A percentile compares a stretch with the other conserved stretches of the same genome.
These are phyloP conservation scores for Magnaporthales sp. DNA, from an alignment of 2,329 filamentous ascomycete species.

Conservation along the genomic window DNA sequence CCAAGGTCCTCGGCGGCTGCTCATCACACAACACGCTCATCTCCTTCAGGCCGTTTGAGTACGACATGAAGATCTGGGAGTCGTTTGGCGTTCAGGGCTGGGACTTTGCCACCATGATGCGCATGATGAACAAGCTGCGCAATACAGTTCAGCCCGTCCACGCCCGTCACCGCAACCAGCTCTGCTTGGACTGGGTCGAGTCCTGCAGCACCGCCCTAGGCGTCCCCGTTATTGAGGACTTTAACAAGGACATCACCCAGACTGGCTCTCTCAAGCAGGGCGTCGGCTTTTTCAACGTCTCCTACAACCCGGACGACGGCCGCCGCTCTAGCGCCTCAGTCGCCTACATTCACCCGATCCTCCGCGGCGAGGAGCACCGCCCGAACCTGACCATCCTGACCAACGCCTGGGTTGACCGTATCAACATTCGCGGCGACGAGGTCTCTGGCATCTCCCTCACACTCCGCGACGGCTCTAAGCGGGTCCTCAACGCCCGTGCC, in stretches of 20 bases:
- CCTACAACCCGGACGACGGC: conserved; percentile 85
- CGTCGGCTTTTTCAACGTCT: conserved; percentile 84
- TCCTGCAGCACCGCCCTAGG: conserved; percentile 70
- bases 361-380: conserved; percentile 72
- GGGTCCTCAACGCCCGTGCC: conserved; percentile 53
- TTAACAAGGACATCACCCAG: conserved; percentile 73
- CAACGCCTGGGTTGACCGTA: conserved; percentile 76
- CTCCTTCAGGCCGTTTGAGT: conserved; percentile 84
- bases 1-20: conserved; percentile 87
- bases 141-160: conserved; percentile 90
- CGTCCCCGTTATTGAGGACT: conserved; percentile 76
- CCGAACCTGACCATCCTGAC: conserved; percentile 81
- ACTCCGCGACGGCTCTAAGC: conserved; percentile 41
- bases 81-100: conserved; percentile 74
- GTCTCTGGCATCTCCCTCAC: conserved; percentile 68
- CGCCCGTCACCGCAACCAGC: conserved; percentile 75
- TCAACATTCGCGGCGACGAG: conserved; percentile 61
- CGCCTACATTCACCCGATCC: conserved; percentile 86
- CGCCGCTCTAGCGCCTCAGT: conserved; percentile 78
- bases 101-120: conserved; percentile 78
- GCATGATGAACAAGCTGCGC: conserved; percentile 72
- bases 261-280: conserved; percentile 65
- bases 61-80: conserved; percentile 81
- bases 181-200: conserved; percentile 84
- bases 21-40: conserved; percentile 92